Evolutionary conservation across 495 filamentous ascomycete species (phyloP), one percentile per base, ranked within the genome.

Genomic region (Xylaria venustula): DNA sequence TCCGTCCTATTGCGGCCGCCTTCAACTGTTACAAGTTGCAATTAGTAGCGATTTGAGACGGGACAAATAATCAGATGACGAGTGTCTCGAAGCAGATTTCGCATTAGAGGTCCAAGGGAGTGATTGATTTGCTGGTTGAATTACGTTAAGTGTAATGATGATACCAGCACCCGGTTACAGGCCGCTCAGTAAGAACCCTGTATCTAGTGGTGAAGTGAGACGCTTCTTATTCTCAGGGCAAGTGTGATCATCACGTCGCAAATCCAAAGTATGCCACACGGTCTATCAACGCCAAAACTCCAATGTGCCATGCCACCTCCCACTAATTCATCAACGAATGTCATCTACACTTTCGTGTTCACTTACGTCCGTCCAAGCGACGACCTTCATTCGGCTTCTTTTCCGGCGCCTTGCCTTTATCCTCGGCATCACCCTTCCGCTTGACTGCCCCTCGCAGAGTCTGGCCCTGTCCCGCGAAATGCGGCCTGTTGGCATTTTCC

Each of bases 391-490:
- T 58, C 0, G 71, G 37, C 57, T 70, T 73, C 62, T 70, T 75
- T 65, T 76, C 70, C 1, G 72, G 60, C 37, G 63, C 56, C 45
- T 76, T 74, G 5, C 67, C 60, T 53, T 77, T 77, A 7, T 75
- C 73, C 9, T 79, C 72, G 0, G 61, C 70, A 1, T 78, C 52
- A 37, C 44, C 52, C 71, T 82, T 83, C 28, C 73, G 71, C 71
- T 88, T 89, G 28, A 79, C 79, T 15, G 82, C 87, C 5, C 84
- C 85, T 47, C 92, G 78, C 25, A 98, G 71, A n/a, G 91, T 93
- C 71, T 97, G 89, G 0, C 94, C 94, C 41, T 88, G 83, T 0
- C 94, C 94, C n/a, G 86, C 82, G 73, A 98, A 98, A 62, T 89
- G 82, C 9, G 87, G 88, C 67, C 88, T 88, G 48, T 75, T 73